A percentile compares a stretch with the other conserved stretches of the same genome.
Conservation (phyloP, 768 basidiomycete genomes). For the Mrakia hoshinonis region DNA sequence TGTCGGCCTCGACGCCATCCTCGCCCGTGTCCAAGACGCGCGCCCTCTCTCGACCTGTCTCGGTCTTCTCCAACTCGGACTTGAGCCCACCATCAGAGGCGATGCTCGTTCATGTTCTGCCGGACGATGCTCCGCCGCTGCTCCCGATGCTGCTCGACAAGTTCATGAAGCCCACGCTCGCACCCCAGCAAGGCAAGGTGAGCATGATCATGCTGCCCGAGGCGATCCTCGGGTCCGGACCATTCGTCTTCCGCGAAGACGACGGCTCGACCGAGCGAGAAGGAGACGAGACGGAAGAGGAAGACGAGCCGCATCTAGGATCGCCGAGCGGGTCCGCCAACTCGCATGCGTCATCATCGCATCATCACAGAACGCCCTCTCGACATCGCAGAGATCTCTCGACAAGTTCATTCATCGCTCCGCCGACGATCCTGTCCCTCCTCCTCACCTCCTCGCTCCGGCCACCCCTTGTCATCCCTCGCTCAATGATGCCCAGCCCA, state of each 20-base stretch:
- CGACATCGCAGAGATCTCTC: neutral
- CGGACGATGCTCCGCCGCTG: neutral
- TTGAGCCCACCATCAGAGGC: neutral
- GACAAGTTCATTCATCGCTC: neutral
- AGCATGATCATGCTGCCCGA: neutral
- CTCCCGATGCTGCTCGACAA: neutral
- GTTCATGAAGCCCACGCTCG: neutral
- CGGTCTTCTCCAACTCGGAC: neutral
- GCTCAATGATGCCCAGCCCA: neutral
- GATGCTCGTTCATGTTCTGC: slow-evolving; percentile 3
- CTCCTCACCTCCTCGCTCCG: slow-evolving; percentile 6
- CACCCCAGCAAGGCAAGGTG: neutral
- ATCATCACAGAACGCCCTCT: neutral
- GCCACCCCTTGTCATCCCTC: neutral
- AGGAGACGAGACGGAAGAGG: neutral
- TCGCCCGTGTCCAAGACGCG: neutral
- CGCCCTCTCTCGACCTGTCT: slow-evolving; percentile 4
- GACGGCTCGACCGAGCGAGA: neutral
- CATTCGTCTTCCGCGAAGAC: neutral
- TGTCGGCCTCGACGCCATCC: neutral
- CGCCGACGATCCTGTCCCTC: neutral
- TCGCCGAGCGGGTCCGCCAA: neutral
- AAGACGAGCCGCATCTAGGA: neutral
- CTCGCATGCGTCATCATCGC: neutral
- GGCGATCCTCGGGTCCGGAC: neutral